Percentiles rank a stretch among this genome's conserved stretches.
Conservation (phyloP, 257 asterid genomes). For the Fraxinus americana region DNA sequence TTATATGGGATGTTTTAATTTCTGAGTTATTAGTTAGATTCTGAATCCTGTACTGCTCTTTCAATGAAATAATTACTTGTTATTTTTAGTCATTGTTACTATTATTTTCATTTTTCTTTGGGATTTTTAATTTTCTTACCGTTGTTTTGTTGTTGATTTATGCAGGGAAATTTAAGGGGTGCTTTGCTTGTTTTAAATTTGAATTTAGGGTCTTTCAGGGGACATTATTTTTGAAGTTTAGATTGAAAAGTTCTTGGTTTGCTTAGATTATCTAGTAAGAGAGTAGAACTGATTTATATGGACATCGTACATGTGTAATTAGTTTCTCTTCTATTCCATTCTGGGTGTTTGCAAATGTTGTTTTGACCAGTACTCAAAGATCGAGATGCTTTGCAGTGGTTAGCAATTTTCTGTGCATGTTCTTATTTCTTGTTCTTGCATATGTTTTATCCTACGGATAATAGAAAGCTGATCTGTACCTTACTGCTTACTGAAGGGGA, state of each 20-base stretch:
- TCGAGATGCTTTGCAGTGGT: constrained; percentile 10
- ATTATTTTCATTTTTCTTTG: too few relatives aligned
- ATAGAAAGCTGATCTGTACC: constrained; percentile 10
- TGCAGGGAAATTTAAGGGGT: background rate
- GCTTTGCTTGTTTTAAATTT: background rate
- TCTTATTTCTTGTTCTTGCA: background rate
- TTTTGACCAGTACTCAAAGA: background rate
- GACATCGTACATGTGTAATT: background rate
- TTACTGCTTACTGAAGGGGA: constrained; percentile 39
- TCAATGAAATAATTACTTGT: background rate
- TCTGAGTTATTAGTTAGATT: constrained; percentile 19
- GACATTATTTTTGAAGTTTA: constrained; percentile 13
- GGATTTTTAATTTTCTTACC: too few relatives aligned
- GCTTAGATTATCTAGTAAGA: background rate
- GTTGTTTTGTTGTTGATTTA: background rate
- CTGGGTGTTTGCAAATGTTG: constrained; percentile 3
- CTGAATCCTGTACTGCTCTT: constrained; percentile 1
- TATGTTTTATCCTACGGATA: constrained; percentile 2
- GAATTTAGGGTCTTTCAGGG: background rate
- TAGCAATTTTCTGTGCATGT: background rate
- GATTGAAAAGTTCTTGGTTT: background rate
- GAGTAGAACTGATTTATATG: background rate
- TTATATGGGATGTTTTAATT: constrained; percentile 4
- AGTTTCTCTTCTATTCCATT: constrained; percentile 2
- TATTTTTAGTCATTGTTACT: background rate